Evolutionary conservation across 2,329 filamentous ascomycete genomes (phyloP), one percentile per base, ranked within the genome.

Genomic region (Dothideomycetidae sp.): DNA sequence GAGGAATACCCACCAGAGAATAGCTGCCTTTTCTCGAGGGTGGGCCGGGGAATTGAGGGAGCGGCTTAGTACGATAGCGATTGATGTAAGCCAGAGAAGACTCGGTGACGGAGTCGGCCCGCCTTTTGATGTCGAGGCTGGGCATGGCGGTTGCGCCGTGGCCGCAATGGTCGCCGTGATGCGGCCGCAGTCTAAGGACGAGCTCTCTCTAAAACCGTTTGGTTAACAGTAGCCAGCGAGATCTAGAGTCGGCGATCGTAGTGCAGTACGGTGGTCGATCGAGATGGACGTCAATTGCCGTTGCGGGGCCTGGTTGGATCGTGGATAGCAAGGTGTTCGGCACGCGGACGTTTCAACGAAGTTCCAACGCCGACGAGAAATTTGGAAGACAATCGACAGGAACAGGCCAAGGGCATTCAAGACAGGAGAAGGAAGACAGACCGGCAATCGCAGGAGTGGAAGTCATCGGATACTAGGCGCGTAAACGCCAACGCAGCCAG

Each of bases 71-170:
- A 7, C n/a, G 7, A n/a, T 26, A 26, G n/a, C 21, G 21, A 26
- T 26, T 38, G 11, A 18, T 38, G 29, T 32, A 26, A 26, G 21
- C 21, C 7, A 26, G 21, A n/a, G 21, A 26, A 26, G 21, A 26
- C 21, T 38, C 36, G 12, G 36, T 38, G 36, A 38, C 29, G 16
- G 36, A 38, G 17, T 38, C 36, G 16, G 29, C 18, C 16, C 36
- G 19, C 12, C 36, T 7, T 14, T 38, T 38, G n/a, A 9, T 17
- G 13, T 38, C 36, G 3, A 23, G 16, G 17, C 29, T 38, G 17
- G 36, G 36, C 36, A 38, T 38, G 12, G 18, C 30, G 21, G 26
- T 26, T 26, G 21, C n/a, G 21, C 21, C n/a, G n/a, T 26, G n/a
- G 7, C n/a, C 7, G 21, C 21, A 26, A 26, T 26, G 7, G 21